Base-by-base conservation (phyloP, 2,329 filamentous ascomycete genomes). In the Penicillium sp. region DNA sequence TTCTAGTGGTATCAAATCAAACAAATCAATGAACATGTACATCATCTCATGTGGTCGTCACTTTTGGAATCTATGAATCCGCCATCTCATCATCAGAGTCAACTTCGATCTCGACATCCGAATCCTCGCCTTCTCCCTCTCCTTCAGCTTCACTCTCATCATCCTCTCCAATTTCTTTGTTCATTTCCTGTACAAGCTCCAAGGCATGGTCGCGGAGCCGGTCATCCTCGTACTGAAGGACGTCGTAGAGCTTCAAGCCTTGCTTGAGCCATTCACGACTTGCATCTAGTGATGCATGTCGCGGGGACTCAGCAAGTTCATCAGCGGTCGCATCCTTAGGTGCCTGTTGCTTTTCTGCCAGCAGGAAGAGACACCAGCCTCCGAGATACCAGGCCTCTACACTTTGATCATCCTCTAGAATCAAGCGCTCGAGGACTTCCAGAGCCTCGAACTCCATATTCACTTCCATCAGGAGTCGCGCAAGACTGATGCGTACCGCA, bases 331-430 rank as follows among this genome's bases (percentile, higher is more conserved):
- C 61, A 61, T 73, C 59, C 60, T 72, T 76, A 52, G 74, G 75
- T 1, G 68, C 73, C 41, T 80, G 69, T 61, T 74, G 71, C 70
- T 81, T 77, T 66, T 76, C 71, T 36, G 74, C 76, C 61, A 89
- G 80, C 58, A 96, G 83, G 72, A 91, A 91, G 65, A 96, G 82
- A 67, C 91, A 93, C 90, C 93, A 97, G 4, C 94, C 96, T 43
- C 94, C 94, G 6, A 99, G 82, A 77, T 99, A 99, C 92, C 93
- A 97, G 19, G 91, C 89, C 77, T 99, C 94, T 21, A 99, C 90
- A 73, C 93, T 96, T 70, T 89, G 84, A 71, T 99, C 96, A 65
- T 99, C 93, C 72, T 99, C 94, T 36, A 84, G 81, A 39, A 96
- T 86, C 53, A 99, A 79, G 53, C 91, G 82, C 72, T 96, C 91